Evolutionary conservation across 768 basidiomycete species (phyloP).

Genomic region (Suillus sp.): DNA sequence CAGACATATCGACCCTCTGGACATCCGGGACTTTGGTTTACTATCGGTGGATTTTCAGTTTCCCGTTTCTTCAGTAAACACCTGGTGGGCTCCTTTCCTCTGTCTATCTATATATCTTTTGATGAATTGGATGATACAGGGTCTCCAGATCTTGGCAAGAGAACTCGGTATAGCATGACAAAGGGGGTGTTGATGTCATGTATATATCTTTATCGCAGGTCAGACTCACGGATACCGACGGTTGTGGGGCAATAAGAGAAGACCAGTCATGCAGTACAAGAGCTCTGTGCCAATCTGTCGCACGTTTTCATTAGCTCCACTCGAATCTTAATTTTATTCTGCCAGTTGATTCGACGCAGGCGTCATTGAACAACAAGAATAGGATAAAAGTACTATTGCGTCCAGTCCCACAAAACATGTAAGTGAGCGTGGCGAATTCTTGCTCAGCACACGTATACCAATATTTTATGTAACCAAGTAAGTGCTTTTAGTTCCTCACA

Average conservation of each 20-base stretch:
- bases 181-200: too few relatives aligned
- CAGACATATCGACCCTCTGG: constrained; percentile 1
- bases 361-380: too few relatives aligned
- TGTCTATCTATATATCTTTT: neutral
- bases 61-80: constrained; percentile 2
- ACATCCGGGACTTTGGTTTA: constrained; percentile 1
- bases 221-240: neutral
- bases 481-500: too few relatives aligned
- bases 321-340: too few relatives aligned
- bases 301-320: constrained; percentile 63
- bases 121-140: neutral
- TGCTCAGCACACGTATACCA: too few relatives aligned
- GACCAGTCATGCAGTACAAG: constrained; percentile 68
- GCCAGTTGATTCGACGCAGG: too few relatives aligned
- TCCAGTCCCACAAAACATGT: too few relatives aligned
- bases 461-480: too few relatives aligned
- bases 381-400: too few relatives aligned
- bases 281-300: constrained; percentile 83
- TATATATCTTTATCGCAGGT: neutral
- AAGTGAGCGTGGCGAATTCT: too few relatives aligned
- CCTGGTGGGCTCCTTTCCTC: neutral
- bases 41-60: neutral
- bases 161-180: neutral
- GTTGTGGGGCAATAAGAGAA: constrained; percentile 60
- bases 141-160: constrained; percentile 2